These are phyloP conservation scores for Cokeromyces recurvatus DNA, from an alignment of 371 early-diverging fungal species.

Conservation along the genomic window DNA sequence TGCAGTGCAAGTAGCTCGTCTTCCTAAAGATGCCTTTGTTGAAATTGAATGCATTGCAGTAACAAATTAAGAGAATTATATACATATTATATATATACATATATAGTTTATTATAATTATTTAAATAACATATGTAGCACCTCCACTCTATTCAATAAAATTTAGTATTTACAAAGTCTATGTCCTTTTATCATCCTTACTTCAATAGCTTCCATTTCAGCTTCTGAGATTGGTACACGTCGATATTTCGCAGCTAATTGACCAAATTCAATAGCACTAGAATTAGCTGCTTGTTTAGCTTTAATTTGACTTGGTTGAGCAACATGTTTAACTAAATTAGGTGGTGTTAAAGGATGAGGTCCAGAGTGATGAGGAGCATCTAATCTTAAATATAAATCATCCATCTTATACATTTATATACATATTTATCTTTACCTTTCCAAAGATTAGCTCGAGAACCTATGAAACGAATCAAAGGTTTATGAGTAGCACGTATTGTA, in stretches of 20 bases:
- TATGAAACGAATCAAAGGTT: slow-evolving; percentile 45
- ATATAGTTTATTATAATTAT: neutral
- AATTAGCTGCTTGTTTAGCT: neutral
- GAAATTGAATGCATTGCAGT: slow-evolving; percentile 90
- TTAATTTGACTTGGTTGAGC: slow-evolving; percentile 18
- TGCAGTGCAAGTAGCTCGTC: slow-evolving; percentile 85
- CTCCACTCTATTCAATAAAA: slow-evolving; percentile 27
- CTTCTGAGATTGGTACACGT: slow-evolving; percentile 31
- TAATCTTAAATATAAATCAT: slow-evolving; percentile 1
- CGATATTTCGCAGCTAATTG: slow-evolving; percentile 37
- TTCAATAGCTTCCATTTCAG: slow-evolving; percentile 50
- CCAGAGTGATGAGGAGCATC: slow-evolving; percentile 37
- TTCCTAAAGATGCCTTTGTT: slow-evolving; percentile 84
- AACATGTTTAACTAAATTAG: slow-evolving; percentile 44
- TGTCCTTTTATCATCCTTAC: slow-evolving; percentile 15
- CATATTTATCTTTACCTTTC: slow-evolving; percentile 38
- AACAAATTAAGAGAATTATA: slow-evolving; percentile 20
- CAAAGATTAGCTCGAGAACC: slow-evolving; percentile 42
- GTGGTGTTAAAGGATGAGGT: slow-evolving; percentile 44
- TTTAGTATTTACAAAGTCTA: neutral
- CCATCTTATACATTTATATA: neutral
- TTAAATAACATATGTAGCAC: slow-evolving; percentile 28
- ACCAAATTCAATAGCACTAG: slow-evolving; percentile 28
- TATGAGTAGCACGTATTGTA: slow-evolving; percentile 40
- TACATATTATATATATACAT: neutral